A percentile compares a stretch with the other conserved stretches of the same genome.
Conservation (phyloP, 768 basidiomycete species). For the Calocera cornea region DNA sequence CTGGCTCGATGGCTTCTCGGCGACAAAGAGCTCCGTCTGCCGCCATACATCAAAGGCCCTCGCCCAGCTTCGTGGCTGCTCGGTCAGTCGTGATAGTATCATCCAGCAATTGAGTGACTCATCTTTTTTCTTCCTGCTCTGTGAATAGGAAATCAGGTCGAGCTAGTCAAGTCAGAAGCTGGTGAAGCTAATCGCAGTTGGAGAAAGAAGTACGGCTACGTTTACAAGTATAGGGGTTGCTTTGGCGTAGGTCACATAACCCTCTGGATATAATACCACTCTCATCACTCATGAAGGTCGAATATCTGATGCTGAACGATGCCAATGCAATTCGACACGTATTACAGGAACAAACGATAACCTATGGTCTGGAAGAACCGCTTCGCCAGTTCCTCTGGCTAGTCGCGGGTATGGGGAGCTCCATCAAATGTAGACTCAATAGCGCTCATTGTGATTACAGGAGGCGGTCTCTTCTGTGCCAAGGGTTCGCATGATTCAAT, state of each 20-base stretch:
- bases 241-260: neutral
- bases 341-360: neutral
- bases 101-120: too few relatives aligned
- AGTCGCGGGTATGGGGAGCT: neutral
- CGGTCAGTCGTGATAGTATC: neutral
- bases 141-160: neutral
- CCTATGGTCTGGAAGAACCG: neutral
- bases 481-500: neutral
- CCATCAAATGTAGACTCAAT: neutral
- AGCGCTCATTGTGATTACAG: neutral
- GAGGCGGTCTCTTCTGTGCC: neutral
- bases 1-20: neutral
- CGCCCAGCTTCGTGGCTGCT: neutral
- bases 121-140: too few relatives aligned
- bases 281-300: neutral
- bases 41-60: neutral
- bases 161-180: neutral
- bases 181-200: neutral
- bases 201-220: neutral
- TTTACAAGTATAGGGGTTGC: neutral
- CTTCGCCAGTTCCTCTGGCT: neutral
- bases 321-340: neutral
- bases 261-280: neutral
- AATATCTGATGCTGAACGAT: conserved; percentile 3
- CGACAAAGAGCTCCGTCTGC: neutral